Conservation (phyloP, 2,329 filamentous ascomycete genomes). For the Ceratocystis alfenasii region DNA sequence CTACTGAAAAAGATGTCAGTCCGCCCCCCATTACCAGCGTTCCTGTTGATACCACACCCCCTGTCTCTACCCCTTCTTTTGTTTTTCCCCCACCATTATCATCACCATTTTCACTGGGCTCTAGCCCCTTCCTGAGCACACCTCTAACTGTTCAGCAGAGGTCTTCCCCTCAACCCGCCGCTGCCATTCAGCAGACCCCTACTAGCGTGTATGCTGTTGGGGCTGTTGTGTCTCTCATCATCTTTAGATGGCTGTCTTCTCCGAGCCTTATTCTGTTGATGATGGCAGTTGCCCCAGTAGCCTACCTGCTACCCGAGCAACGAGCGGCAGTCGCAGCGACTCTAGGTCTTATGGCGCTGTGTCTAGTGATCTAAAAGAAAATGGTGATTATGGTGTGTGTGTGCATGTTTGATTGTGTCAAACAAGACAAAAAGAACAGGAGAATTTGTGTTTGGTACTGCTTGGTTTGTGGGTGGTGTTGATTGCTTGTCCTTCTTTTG, state of each 20-base stretch:
- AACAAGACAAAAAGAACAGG: slow-evolving; percentile 6
- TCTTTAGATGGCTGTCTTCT: slow-evolving; percentile 9
- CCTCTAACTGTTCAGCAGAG: slow-evolving; percentile 20
- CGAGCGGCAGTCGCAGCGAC: slow-evolving; percentile 7
- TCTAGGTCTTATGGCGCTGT: slow-evolving; percentile 8
- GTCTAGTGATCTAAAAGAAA: slow-evolving; percentile 13
- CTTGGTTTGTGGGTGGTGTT: slow-evolving; percentile 5
- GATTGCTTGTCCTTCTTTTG: slow-evolving; percentile 1
- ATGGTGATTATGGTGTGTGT: slow-evolving; percentile 12
- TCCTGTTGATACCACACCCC: neutral
- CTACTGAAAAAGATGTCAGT: slow-evolving; percentile 20
- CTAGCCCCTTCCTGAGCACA: slow-evolving; percentile 7
- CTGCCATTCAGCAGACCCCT: slow-evolving; percentile 1
- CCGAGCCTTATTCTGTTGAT: slow-evolving; percentile 10
- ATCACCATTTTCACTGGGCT: neutral
- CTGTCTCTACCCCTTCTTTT: slow-evolving; percentile 5
- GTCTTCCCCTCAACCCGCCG: slow-evolving; percentile 11
- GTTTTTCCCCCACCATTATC: neutral
- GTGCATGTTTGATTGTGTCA: slow-evolving; percentile 11
- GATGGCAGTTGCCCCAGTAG: slow-evolving; percentile 5
- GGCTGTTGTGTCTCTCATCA: slow-evolving; percentile 2
- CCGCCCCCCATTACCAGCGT: slow-evolving; percentile 2
- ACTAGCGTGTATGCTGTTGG: neutral
- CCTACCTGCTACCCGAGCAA: slow-evolving; percentile 5
- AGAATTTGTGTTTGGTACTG: slow-evolving; percentile 7